Percentiles rank a stretch among this genome's conserved stretches.
Evolutionary conservation across 306 rosid genomes (phyloP).

Genomic region (Lagenaria siceraria): DNA sequence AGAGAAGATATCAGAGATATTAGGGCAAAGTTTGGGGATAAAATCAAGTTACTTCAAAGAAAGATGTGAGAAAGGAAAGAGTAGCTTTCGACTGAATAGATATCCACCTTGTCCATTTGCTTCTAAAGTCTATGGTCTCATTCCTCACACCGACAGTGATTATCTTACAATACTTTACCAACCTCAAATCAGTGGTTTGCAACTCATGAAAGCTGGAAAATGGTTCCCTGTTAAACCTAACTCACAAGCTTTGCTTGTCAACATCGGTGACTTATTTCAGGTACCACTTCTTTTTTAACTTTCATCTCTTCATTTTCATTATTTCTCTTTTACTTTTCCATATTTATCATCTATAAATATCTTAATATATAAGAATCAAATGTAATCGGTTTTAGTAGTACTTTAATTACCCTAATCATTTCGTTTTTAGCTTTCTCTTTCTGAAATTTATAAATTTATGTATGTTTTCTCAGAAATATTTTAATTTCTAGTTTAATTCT

Average conservation of each 20-base stretch:
- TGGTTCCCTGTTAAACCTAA: constrained; percentile 43
- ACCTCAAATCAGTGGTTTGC: constrained; percentile 34
- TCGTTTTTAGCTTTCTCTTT: too few relatives aligned
- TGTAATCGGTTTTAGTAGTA: too few relatives aligned
- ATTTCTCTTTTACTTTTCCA: too few relatives aligned
- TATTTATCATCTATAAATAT: too few relatives aligned
- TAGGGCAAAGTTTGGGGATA: constrained; percentile 35
- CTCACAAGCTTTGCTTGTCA: constrained; percentile 24
- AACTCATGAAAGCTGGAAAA: constrained; percentile 30
- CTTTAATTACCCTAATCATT: too few relatives aligned
- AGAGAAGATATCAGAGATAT: constrained; percentile 35
- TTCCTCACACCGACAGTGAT: constrained; percentile 52
- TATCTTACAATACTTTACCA: constrained; percentile 35
- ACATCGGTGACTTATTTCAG: constrained; percentile 70
- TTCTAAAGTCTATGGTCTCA: constrained; percentile 37
- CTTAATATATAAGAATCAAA: too few relatives aligned
- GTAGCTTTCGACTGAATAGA: constrained; percentile 48
- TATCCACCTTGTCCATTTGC: constrained; percentile 55
- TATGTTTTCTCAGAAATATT: too few relatives aligned
- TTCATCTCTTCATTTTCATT: background rate
- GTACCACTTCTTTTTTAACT: too few relatives aligned
- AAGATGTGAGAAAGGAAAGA: constrained; percentile 27
- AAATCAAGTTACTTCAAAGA: constrained; percentile 30
- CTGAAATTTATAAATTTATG: too few relatives aligned
- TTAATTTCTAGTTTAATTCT: too few relatives aligned